These are phyloP conservation scores for Arctium minus DNA, from an alignment of 129 eudicot species.

Conservation along the genomic window DNA sequence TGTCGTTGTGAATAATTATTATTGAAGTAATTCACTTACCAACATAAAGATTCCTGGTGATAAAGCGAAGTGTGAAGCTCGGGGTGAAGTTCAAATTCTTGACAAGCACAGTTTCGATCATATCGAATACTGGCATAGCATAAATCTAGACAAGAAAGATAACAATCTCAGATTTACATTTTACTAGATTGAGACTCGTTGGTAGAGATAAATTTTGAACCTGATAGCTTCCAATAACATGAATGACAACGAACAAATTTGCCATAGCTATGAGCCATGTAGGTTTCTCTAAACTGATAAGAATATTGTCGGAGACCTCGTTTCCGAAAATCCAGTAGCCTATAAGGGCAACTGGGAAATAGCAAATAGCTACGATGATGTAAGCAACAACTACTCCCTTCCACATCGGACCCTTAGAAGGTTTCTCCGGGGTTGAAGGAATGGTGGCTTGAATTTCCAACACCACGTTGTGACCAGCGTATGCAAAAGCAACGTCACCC, in stretches of 20 bases:
- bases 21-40: constrained; percentile 35
- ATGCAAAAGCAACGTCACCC: constrained; percentile 64
- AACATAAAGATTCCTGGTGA: constrained; percentile 55
- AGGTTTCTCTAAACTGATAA: constrained; percentile 30
- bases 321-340: constrained; percentile 33
- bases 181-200: background rate
- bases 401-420: constrained; percentile 41
- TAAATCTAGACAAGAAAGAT: constrained; percentile 35
- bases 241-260: constrained; percentile 24
- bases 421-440: constrained; percentile 33
- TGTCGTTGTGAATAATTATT: background rate
- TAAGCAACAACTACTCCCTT: constrained; percentile 34
- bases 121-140: constrained; percentile 86
- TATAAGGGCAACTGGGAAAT: constrained; percentile 30
- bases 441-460: constrained; percentile 35
- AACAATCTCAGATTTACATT: background rate
- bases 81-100: constrained; percentile 54
- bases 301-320: constrained; percentile 25
- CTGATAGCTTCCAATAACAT: constrained; percentile 27
- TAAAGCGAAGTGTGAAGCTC: constrained; percentile 40
- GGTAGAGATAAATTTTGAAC: constrained; percentile 9
- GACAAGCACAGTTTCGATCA: constrained; percentile 67
- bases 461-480: constrained; percentile 57
- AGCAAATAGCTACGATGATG: constrained; percentile 24
- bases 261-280: constrained; percentile 34